Evolutionary conservation across 805 yeast genomes (phyloP), one percentile per base, ranked within the genome.

Genomic region (Naumovozyma castellii): DNA sequence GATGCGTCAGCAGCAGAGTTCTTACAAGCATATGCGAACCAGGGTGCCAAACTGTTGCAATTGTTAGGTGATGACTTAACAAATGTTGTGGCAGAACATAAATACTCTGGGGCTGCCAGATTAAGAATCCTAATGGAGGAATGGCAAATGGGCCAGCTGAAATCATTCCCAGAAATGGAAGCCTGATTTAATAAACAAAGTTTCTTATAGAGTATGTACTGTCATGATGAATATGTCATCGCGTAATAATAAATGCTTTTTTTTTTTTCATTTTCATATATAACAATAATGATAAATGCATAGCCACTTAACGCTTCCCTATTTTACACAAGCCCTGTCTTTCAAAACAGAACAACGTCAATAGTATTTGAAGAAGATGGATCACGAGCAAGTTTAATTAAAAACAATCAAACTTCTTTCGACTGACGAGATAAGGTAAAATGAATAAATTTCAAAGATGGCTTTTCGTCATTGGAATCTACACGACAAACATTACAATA

Each of bases 91-190:
- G 64, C 66, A 2, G 77, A 71, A 8, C 66, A 65, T 42, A 73
- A 69, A 38, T 80, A 63, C 48, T 80, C 94, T 4, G 87, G 90
- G 5, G 90, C 94, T 12, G 82, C 84, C 4, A 72, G 96, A 43
- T 62, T 92, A 41, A 62, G 75, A 38, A 71, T 90, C 4, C 59
- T 86, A 20, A 88, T 88, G 3, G 95, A 90, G 51, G 95, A 84
- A 36, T 85, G 90, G 83, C 46, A 54, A 10, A 51, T 56, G 1
- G 62, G 62, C 0, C 77, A 81, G 1, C 57, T 43, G 14, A 67
- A 70, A 34, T 34, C 56, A 12, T 65, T 64, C 42, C 65, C 61
- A 5, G 59, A 56, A 28, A 59, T 63, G 66, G 59, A 49, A 29
- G 52, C 54, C 33, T 64, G 43, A 38, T 15, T 22, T 6, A 22